Base-by-base conservation (phyloP, 2,329 filamentous ascomycete species). In the Colletotrichum kahawae region DNA sequence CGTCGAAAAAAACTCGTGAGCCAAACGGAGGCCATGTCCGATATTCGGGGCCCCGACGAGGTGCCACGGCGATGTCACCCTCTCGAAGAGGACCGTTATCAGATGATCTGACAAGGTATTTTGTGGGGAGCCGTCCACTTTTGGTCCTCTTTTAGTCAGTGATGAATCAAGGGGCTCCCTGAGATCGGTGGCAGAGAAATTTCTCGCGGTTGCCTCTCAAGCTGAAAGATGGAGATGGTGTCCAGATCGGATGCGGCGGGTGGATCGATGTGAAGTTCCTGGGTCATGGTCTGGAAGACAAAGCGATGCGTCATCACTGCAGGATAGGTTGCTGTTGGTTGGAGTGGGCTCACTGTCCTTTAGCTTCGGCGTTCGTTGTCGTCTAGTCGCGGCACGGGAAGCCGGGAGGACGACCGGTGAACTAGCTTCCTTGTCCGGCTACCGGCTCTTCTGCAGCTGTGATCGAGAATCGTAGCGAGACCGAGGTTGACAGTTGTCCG, bases 61-160 rank as follows among this genome's bases (percentile, higher is more conserved):
- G 57, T 60, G 27, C 57, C 14, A 57, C 51, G 21, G 21, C 66
- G 43, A 43, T 68, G 51, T 29, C 33, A 59, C 54, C 13, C 29
- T 63, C 31, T 27, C 13, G 60, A 43, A 51, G n/a, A 59, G 51
- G 24, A 33, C 43, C 54, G 60, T 74, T 74, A 74, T 71, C 71
- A 74, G 71, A 74, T 74, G 71, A 71, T 74, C 71, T 74, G 71
- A 71, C 67, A 74, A 71, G 71, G 60, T 57, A 34, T 21, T 5
- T 21, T 33, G 54, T 74, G 71, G 71, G 9, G 60, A n/a, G 3
- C 4, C 6, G 18, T 43, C 71, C 71, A 66, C 62, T 29, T 51
- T 4, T 6, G n/a, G 54, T 56, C 67, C 67, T 56, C 67, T 67
- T 74, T 60, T 54, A 33, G 24, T 62, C 14, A 29, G 14, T 27